These are phyloP conservation scores for Ophiostoma montium DNA, from an alignment of 2,329 filamentous ascomycete species.

Conservation along the genomic window DNA sequence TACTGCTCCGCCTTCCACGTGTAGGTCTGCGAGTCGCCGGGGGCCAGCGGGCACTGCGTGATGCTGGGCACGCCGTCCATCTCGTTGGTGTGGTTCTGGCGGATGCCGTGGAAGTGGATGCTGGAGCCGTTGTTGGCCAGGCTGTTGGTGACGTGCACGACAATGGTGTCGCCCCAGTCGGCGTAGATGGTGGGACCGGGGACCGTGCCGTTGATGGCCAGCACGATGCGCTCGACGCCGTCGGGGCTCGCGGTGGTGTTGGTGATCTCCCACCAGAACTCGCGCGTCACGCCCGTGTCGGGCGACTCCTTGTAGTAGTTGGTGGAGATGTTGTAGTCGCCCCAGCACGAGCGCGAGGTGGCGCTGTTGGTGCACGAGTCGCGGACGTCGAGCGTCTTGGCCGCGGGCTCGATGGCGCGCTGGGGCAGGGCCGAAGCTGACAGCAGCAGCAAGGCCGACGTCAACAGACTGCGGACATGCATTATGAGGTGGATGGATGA, in stretches of 20 bases:
- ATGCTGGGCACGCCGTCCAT: conserved; percentile 39
- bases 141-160: conserved; percentile 23
- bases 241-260: conserved; percentile 32
- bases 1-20: conserved; percentile 38
- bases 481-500: neutral
- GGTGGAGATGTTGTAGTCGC: conserved; percentile 12
- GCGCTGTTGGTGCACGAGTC: conserved; percentile 1
- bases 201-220: conserved; percentile 51
- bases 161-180: conserved; percentile 34
- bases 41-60: conserved; percentile 52
- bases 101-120: conserved; percentile 41
- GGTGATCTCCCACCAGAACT: conserved; percentile 1
- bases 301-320: conserved; percentile 22
- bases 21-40: conserved; percentile 41
- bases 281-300: conserved; percentile 37
- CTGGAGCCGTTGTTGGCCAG: conserved; percentile 50
- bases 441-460: too few species aligned
- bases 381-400: neutral
- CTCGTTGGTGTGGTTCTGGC: conserved; percentile 33
- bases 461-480: too few species aligned
- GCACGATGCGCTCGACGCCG: conserved; percentile 36
- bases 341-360: conserved; percentile 10
- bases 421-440: too few species aligned
- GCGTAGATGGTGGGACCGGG: conserved; percentile 54
- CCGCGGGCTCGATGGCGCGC: neutral